Percentiles rank a stretch among this genome's conserved stretches.
These are phyloP conservation scores for Pythium aphanidermatum DNA, from an alignment of 352 stramenopile genomes.

Conservation along the genomic window DNA sequence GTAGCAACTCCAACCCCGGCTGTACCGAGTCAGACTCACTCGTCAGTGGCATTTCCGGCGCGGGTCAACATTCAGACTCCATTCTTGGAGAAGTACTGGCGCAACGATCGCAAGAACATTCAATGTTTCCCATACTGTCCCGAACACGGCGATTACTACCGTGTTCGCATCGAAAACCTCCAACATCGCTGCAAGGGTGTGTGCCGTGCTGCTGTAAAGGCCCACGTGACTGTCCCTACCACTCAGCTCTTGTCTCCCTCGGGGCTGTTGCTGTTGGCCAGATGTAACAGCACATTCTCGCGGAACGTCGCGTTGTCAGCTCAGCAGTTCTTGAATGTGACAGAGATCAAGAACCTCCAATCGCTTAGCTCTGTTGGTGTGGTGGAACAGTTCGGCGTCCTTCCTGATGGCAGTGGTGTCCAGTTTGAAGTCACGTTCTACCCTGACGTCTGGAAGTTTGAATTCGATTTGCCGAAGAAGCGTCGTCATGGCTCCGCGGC, in stretches of 20 bases:
- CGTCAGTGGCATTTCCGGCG: slow-evolving; percentile 31
- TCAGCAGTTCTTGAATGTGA: slow-evolving; percentile 37
- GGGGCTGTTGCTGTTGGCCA: slow-evolving; percentile 54
- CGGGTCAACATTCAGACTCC: slow-evolving; percentile 71
- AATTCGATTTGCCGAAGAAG: slow-evolving; percentile 86
- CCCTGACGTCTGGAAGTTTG: slow-evolving; percentile 88
- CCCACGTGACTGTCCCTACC: slow-evolving; percentile 50
- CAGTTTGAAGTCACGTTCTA: slow-evolving; percentile 83
- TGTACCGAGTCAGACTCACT: slow-evolving; percentile 20
- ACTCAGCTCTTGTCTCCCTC: slow-evolving; percentile 27
- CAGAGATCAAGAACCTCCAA: slow-evolving; percentile 71
- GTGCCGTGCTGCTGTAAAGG: slow-evolving; percentile 74
- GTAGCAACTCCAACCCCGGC: slow-evolving; percentile 15
- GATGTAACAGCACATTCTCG: slow-evolving; percentile 83
- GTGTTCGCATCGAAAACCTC: slow-evolving; percentile 80
- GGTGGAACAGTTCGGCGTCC: slow-evolving; percentile 49
- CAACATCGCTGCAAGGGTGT: slow-evolving; percentile 82
- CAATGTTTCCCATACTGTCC: slow-evolving; percentile 89
- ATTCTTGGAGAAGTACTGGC: slow-evolving; percentile 89
- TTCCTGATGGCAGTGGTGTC: slow-evolving; percentile 30
- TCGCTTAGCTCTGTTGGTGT: slow-evolving; percentile 56
- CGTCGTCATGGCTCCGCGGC: slow-evolving; percentile 39
- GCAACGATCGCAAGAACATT: slow-evolving; percentile 91
- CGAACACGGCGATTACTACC: slow-evolving; percentile 87
- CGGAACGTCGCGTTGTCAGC: slow-evolving; percentile 45